These are phyloP conservation scores for Vitis hybrid DNA, from an alignment of 177 flowering plant genomes.

Conservation along the genomic window DNA sequence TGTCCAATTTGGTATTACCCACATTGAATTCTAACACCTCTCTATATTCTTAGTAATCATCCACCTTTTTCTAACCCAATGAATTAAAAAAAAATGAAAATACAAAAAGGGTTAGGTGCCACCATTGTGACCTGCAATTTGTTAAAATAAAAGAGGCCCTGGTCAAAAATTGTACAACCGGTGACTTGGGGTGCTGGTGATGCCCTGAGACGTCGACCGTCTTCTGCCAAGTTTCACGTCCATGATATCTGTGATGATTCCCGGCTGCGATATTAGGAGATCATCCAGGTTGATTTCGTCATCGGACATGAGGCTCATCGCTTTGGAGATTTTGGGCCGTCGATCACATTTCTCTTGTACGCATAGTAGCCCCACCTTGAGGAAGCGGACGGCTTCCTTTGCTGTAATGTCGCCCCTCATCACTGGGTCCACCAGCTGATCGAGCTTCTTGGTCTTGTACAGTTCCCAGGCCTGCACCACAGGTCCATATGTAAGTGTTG, in stretches of 20 bases:
- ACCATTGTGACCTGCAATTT: too few relatives aligned
- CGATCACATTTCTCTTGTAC: constrained; percentile 40
- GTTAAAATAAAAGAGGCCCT: too few relatives aligned
- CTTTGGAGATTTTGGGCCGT: constrained; percentile 42
- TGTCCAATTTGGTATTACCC: too few relatives aligned
- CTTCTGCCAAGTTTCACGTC: constrained; percentile 28
- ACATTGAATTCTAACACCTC: too few relatives aligned
- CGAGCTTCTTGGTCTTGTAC: constrained; percentile 33
- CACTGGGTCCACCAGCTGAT: constrained; percentile 36
- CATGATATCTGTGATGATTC: constrained; percentile 28
- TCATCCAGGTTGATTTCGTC: constrained; percentile 17
- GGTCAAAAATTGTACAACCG: background rate
- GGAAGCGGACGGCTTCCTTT: constrained; percentile 38
- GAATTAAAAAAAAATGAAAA: too few relatives aligned
- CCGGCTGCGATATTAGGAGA: constrained; percentile 34
- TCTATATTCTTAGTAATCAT: too few relatives aligned
- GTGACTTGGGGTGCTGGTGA: background rate
- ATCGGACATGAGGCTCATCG: constrained; percentile 26
- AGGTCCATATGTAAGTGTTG: too few relatives aligned
- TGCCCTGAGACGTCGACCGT: constrained; percentile 10
- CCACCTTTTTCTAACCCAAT: too few relatives aligned
- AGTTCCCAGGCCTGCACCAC: constrained; percentile 38
- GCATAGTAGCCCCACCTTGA: constrained; percentile 51
- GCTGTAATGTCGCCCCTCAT: constrained; percentile 23
- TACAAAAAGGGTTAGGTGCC: too few relatives aligned